Base-by-base conservation (phyloP, 2,329 filamentous ascomycete genomes). In the Sphaerulina vaccinii region DNA sequence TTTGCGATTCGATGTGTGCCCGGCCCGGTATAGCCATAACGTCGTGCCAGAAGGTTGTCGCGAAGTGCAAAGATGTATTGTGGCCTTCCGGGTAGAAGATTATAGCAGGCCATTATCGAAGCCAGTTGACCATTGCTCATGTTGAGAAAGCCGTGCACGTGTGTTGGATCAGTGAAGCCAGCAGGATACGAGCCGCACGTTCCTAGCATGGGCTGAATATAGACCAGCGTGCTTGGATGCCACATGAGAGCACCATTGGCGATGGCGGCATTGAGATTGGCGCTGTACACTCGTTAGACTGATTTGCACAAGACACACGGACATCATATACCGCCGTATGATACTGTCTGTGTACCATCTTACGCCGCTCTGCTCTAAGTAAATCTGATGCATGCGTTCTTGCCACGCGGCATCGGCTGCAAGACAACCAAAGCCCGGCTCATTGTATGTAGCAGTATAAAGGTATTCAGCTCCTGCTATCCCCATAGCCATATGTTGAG, bases 121-220 rank as follows among this genome's bases (percentile, higher is more conserved):
- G 69, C 63, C 2, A 66, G 55, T 51, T 56, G 61, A 52, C 54
- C 49, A 39, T 68, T 62, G 27, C 61, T 58, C 46, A 66, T 57
- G 33, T 56, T 51, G 21, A 67, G 27, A 27, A 65, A 51, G 24
- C 62, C 65, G 45, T 44, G 62, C 42, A 55, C 59, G 23, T 38
- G 62, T 62, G 52, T 57, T 53, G 48, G 59, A 1, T 48, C 46
- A 19, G 57, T 52, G 48, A 70, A 71, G 11, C 63, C 60, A 4
- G 45, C 29, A 6, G 69, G 70, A 39, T 68, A 71, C n/a, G 55
- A 53, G 3, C 64, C 65, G 32, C 67, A 61, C 3, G 32, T 29
- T 27, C 60, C 59, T 57, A 69, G 62, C 59, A 66, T 69, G 1
- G 69, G 68, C 7, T 52, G 49, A 5, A 47, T 21, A 41, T 70